These are phyloP conservation scores for Pisolithus thermaeus DNA, from an alignment of 1,284 basidiomycete species.

Conservation along the genomic window DNA sequence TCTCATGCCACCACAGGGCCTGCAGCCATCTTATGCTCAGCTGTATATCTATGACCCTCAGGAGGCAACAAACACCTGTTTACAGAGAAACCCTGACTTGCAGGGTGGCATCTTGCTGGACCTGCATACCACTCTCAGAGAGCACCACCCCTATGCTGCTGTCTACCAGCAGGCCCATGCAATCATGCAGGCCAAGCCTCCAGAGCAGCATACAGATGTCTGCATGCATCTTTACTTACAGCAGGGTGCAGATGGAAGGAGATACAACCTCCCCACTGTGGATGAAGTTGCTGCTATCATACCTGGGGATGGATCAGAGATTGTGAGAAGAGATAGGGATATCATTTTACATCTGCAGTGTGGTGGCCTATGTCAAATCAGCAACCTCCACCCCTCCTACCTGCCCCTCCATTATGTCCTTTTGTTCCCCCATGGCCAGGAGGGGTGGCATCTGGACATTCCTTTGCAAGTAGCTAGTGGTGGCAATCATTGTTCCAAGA, in stretches of 20 bases:
- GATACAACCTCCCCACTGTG: too few species aligned
- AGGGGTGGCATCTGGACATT: too few species aligned
- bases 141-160: slow-evolving; percentile 26
- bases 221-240: neutral
- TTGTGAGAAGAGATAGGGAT: too few species aligned
- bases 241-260: too few species aligned
- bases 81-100: slow-evolving; percentile 21
- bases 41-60: slow-evolving; percentile 35
- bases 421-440: too few species aligned
- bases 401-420: too few species aligned
- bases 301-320: too few species aligned
- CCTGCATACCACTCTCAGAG: slow-evolving; percentile 24
- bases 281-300: too few species aligned
- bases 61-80: slow-evolving; percentile 19
- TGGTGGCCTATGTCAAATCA: too few species aligned
- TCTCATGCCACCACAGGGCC: slow-evolving; percentile 21
- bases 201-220: slow-evolving; percentile 7
- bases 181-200: slow-evolving; percentile 16
- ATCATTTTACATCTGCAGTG: too few species aligned
- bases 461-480: neutral
- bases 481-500: neutral
- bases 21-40: slow-evolving; percentile 30
- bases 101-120: slow-evolving; percentile 16
- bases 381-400: too few species aligned
- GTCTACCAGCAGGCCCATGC: slow-evolving; percentile 20